Evolutionary conservation across 1,284 basidiomycete species (phyloP).

Genomic region (Somion occarium): DNA sequence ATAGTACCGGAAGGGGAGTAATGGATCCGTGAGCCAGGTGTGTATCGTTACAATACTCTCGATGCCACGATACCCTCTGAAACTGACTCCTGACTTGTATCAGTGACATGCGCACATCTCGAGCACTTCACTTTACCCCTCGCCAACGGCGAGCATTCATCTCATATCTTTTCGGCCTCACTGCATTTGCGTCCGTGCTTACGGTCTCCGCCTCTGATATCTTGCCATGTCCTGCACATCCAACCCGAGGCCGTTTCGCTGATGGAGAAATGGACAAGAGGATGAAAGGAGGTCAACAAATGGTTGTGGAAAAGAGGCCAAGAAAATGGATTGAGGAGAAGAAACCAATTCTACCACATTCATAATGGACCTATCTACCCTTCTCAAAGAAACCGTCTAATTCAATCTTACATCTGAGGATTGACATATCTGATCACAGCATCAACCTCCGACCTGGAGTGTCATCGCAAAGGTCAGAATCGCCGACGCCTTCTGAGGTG

Average conservation of each 20-base stretch:
- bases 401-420: no score
- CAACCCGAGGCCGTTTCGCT: slow-evolving; percentile 48
- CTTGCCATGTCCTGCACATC: slow-evolving; percentile 69
- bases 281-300: slow-evolving; percentile 24
- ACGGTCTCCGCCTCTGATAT: slow-evolving; percentile 79
- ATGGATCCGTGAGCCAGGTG: neutral
- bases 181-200: slow-evolving; percentile 68
- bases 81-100: neutral
- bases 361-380: slow-evolving; percentile 57
- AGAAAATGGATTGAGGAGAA: slow-evolving; percentile 79
- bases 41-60: neutral
- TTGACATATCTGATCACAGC: no score
- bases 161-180: slow-evolving; percentile 73
- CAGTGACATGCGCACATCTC: slow-evolving; percentile 48
- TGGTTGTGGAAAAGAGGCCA: slow-evolving; percentile 58
- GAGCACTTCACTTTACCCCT: slow-evolving; percentile 54
- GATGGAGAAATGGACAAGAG: slow-evolving; percentile 33
- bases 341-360: slow-evolving; percentile 27
- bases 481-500: no score
- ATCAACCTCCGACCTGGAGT: no score
- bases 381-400: slow-evolving; percentile 9
- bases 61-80: neutral
- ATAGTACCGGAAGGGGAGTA: no score
- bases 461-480: no score
- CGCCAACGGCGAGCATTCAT: slow-evolving; percentile 66